Base-by-base conservation (phyloP, 164 flowering plant genomes). In the Magnolia kwangsiensis region DNA sequence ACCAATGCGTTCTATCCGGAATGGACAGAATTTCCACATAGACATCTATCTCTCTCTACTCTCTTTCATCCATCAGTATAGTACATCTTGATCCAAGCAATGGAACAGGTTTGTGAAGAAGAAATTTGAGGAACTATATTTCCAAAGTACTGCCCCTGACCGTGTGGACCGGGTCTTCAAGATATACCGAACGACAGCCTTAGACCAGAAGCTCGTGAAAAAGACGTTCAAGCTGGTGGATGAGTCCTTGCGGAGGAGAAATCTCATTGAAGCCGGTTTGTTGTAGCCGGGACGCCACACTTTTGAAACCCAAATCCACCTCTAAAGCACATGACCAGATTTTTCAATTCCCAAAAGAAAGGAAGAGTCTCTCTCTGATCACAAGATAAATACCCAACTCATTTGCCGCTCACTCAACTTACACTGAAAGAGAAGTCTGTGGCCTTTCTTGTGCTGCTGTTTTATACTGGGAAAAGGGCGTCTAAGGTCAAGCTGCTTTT, bases 151-250 rank as follows among this genome's bases (percentile, higher is more conserved):
- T 1, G 81, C 92, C 4, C 97, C 93, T 8, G 92, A 91, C 71
- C 86, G 89, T 29, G 92, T 92, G 77, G 99, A 96, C 80, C 88
- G 99, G 59, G 94, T 92, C 18, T 94, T 96, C 75, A 96, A 96
- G 87, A 90, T 94, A 73, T 96, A 96, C 74, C 85, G 99, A 80
- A 96, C 98, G 50, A 96, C 98, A 50, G 99, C 99, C 2, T 90
- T 96, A 67, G 99, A 96, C 78, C 99, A 90, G 83, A 96, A 94
- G 83, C 93, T 94, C 27, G 94, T 96, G 78, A 96, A 96, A 90
- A 96, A 96, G 80, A 94, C 99, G 16, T 94, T 96, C 89, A 96
- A 96, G 86, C 88, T 96, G 69, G 94, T 96, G 51, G 99, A 96
- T 11, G 99, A 96, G 87, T 91, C 98, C 20, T 82, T 96, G 75